These are phyloP conservation scores for Chalciporus pseudorubinellus DNA, from an alignment of 768 basidiomycete species.

Conservation along the genomic window DNA sequence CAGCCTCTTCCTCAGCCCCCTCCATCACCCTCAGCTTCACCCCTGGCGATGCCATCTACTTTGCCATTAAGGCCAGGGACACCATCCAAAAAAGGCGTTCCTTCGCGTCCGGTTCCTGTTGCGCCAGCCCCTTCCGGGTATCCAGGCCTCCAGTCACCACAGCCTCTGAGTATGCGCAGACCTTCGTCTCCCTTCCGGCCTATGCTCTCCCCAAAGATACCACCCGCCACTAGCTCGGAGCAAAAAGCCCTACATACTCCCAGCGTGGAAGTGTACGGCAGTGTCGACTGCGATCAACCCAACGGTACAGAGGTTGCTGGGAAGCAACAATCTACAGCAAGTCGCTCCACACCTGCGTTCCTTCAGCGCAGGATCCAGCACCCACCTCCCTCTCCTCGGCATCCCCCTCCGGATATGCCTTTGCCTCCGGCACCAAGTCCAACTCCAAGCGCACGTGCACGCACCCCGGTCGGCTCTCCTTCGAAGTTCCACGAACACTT, in stretches of 20 bases:
- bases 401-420: slow-evolving; percentile 28
- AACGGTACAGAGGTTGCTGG: slow-evolving; percentile 3
- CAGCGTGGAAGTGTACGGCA: background rate
- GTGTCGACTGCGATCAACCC: slow-evolving; percentile 8
- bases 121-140: slow-evolving; percentile 4
- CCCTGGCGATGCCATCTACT: too few relatives aligned
- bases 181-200: slow-evolving; percentile 22
- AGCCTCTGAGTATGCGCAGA: slow-evolving; percentile 14
- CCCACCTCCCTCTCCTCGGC: slow-evolving; percentile 24
- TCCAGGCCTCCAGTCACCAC: slow-evolving; percentile 5
- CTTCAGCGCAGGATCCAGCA: slow-evolving; percentile 30
- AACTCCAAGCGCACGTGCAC: background rate
- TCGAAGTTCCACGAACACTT: slow-evolving; percentile 36
- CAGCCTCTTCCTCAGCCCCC: slow-evolving; percentile 31
- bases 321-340: slow-evolving; percentile 17
- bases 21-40: slow-evolving; percentile 12
- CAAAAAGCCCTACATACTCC: background rate
- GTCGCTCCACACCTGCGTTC: slow-evolving; percentile 22
- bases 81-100: slow-evolving; percentile 10
- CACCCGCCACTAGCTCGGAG: background rate
- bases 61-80: background rate
- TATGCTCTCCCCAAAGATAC: slow-evolving; percentile 16
- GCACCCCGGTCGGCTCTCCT: slow-evolving; percentile 10
- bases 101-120: slow-evolving; percentile 17
- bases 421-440: slow-evolving; percentile 27